Evolutionary conservation across 164 flowering plant species (phyloP).

Genomic region (Piper betle): DNA sequence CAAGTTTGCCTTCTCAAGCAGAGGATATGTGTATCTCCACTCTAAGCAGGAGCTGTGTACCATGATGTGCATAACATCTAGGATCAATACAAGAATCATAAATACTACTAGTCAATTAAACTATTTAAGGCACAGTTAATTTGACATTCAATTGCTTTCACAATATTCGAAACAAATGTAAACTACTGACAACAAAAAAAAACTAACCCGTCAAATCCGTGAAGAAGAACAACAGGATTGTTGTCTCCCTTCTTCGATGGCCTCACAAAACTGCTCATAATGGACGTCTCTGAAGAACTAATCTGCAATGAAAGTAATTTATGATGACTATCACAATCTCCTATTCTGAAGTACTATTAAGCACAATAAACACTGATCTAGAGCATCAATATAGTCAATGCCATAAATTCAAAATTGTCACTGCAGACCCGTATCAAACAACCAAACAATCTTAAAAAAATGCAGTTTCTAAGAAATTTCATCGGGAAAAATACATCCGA

Average conservation of each 20-base stretch:
- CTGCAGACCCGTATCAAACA: too few species aligned
- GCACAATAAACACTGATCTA: background rate
- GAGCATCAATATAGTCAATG: too few species aligned
- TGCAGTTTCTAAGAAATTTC: too few species aligned
- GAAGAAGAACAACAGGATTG: constrained; percentile 77
- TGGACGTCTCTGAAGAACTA: constrained; percentile 21
- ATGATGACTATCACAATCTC: too few species aligned
- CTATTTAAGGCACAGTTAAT: background rate
- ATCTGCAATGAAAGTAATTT: constrained; percentile 20
- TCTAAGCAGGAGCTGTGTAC: constrained; percentile 79
- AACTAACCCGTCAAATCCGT: constrained; percentile 81
- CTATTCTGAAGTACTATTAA: background rate
- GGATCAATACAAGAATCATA: background rate
- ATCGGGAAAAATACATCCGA: too few species aligned
- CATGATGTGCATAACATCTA: background rate
- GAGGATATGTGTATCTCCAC: constrained; percentile 80
- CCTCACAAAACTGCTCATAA: constrained; percentile 85
- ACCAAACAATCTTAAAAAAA: too few species aligned
- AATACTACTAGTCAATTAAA: background rate
- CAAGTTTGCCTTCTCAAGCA: constrained; percentile 86
- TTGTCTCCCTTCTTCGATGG: constrained; percentile 27
- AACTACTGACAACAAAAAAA: background rate
- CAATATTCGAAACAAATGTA: background rate
- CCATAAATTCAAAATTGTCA: too few species aligned
- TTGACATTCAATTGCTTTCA: background rate